Base-by-base conservation (phyloP, 345 rosid genomes). In the Boechera stricta region DNA sequence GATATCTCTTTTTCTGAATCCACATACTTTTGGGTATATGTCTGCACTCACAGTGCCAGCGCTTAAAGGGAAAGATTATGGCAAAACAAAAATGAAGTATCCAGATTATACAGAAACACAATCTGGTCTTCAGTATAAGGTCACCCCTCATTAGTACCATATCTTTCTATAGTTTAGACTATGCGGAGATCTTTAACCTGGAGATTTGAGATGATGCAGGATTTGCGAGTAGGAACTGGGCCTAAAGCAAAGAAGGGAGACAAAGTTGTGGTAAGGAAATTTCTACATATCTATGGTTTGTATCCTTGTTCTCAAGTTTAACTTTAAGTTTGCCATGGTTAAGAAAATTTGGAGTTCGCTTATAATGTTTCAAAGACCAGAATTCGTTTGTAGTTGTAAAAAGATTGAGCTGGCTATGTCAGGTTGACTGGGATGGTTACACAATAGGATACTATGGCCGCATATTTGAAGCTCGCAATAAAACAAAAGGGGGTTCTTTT, bases 371-470 rank as follows among this genome's bases (percentile, higher is more conserved):
- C 55, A 33, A 52, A 62, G 57, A 26, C 67, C 56, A 28, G 0
- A 42, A 31, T 42, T 62, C 61, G 39, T 10, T 63, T 12, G 5
- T 57, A 71, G 32, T 72, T 33, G 55, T 31, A 55, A 65, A 49
- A 67, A 33, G 54, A 9, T 12, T 71, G 68, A 70, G 47, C 64
- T 51, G 69, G 44, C 53, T 31, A 18, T 66, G 70, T 76, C 67
- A 94, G 98, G 90, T 94, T 86, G 97, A 94, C 79, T 91, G 98
- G 98, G 98, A 90, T 56, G 98, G 97, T 33, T 94, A 89, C 85
- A 90, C 98, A 60, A 94, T 94, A 68, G 98, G 98, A 53, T 94
- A 94, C 84, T 91, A 94, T 79, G 98, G 98, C 60, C 98, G 98
- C 71, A 94, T 94, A 66, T 94, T 94, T 85, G 98, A 94, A 89